Evolutionary conservation across 2,329 filamentous ascomycete genomes (phyloP).

Genomic region (Rhinocladiella similis): DNA sequence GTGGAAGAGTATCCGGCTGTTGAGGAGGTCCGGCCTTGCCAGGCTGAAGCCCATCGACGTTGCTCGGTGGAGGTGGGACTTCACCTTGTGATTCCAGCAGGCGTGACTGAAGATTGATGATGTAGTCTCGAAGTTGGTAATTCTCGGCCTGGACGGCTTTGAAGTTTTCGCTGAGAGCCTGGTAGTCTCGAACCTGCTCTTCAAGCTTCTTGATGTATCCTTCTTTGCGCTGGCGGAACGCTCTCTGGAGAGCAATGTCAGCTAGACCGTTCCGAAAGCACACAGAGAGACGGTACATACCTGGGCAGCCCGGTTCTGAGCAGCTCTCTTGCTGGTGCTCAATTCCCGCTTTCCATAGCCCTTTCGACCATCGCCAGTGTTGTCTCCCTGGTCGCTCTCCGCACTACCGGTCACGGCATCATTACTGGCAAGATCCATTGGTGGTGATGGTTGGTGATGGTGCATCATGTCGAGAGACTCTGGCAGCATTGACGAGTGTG

Average conservation of each 20-base stretch:
- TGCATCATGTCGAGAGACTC: constrained; percentile 20
- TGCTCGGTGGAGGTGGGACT: constrained; percentile 56
- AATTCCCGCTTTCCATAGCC: constrained; percentile 77
- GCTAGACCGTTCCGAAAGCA: neutral
- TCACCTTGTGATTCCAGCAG: constrained; percentile 82
- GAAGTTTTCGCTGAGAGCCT: constrained; percentile 71
- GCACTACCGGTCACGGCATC: constrained; percentile 32
- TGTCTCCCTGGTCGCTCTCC: constrained; percentile 48
- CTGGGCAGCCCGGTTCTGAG: constrained; percentile 95
- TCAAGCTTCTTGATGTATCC: constrained; percentile 98
- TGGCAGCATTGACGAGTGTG: constrained; percentile 19
- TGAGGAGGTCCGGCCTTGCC: constrained; percentile 24
- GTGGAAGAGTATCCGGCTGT: constrained; percentile 22
- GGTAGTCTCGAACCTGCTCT: constrained; percentile 82
- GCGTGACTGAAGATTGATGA: constrained; percentile 83
- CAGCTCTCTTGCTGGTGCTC: constrained; percentile 92
- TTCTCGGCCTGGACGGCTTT: constrained; percentile 87
- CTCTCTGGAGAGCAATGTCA: constrained; percentile 62
- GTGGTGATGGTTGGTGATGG: constrained; percentile 24
- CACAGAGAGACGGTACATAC: constrained; percentile 56
- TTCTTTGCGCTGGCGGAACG: constrained; percentile 96
- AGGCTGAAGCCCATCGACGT: constrained; percentile 30
- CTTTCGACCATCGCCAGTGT: constrained; percentile 62
- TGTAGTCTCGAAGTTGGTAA: constrained; percentile 86
- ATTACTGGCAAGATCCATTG: constrained; percentile 18